phyloP scores from a whole-genome alignment of 2,329 filamentous ascomycete genomes.

The Penicillium sp. region DNA sequence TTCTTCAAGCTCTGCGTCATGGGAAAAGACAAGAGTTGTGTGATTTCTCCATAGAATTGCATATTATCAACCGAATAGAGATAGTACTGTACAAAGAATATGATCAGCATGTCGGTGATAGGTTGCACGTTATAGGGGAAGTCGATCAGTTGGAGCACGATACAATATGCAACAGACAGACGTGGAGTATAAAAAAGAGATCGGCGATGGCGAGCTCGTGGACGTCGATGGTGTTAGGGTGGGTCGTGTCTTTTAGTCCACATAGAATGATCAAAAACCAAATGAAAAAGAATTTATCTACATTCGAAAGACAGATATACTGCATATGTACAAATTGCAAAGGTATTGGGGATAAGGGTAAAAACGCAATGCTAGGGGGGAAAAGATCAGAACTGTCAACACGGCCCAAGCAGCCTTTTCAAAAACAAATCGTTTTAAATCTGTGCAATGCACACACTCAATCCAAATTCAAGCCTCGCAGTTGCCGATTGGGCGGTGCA shows the following conservation, averaged over 20 bases:
- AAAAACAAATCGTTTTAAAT: neutral
- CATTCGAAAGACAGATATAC: neutral
- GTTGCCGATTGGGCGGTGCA: conserved; percentile 26
- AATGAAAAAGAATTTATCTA: neutral
- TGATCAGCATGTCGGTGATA: neutral
- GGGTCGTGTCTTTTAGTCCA: neutral
- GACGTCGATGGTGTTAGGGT: neutral
- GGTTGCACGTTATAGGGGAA: neutral
- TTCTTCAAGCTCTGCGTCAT: conserved; percentile 2
- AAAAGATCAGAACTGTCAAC: neutral
- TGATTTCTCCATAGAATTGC: conserved; percentile 23
- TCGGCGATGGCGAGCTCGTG: conserved; percentile 1
- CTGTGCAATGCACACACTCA: neutral
- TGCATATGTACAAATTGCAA: neutral
- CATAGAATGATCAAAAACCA: neutral
- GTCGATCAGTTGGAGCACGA: neutral
- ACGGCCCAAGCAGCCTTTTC: neutral
- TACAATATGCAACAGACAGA: neutral
- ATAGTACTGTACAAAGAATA: neutral
- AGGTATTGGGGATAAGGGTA: neutral
- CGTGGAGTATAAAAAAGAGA: neutral
- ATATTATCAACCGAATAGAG: conserved; percentile 3
- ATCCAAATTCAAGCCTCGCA: conserved; percentile 13
- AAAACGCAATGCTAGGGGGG: neutral
- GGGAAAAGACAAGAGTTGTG: neutral